Base-by-base conservation (phyloP, 2,329 filamentous ascomycete species). In the Fonsecaea multimorphosa region DNA sequence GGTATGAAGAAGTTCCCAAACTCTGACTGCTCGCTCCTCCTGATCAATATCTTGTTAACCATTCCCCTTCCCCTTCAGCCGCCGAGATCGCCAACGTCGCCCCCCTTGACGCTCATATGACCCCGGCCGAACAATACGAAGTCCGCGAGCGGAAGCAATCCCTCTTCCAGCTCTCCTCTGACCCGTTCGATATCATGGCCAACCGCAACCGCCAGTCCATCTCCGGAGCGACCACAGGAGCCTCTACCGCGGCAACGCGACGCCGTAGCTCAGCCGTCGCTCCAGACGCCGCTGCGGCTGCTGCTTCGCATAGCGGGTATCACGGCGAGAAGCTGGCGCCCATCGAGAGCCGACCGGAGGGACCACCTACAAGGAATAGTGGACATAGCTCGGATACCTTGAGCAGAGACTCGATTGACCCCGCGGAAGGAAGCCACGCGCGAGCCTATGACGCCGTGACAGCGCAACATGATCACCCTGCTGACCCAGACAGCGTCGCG, bases 201-300 rank as follows among this genome's bases (percentile, higher is more conserved):
- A 68, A 68, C 14, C 62, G 60, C 22, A 64, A 72, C 57, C 67
- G 70, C 58, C 63, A 65, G 44, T 71, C 69, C 22, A 66, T 72
- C 29, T 72, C 70, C 2, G 69, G 66, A 22, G 58, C 64, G 1
- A 61, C 64, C 1, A 68, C 57, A 24, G 58, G 67, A 34, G 70
- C 66, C 2, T 69, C 67, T 9, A 69, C 69, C 12, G 69, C 67
- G 11, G 65, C 65, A 12, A 70, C 65, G 12, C 65, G 70, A 24
- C 69, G 70, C 19, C 67, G 69, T 53, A 71, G 69, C 52, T 72
- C 70, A 12, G 70, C 70, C n/a, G 65, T 71, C 11, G 70, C 69
- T 9, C 70, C 70, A 12, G 70, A 71, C 40, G 65, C 59, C 22
- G 59, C 34, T 16, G 58, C 49, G 7, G 61, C 69, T 27, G 51